phyloP scores from a whole-genome alignment of 2,329 filamentous ascomycete species.

The Nigrospora oryzae region DNA sequence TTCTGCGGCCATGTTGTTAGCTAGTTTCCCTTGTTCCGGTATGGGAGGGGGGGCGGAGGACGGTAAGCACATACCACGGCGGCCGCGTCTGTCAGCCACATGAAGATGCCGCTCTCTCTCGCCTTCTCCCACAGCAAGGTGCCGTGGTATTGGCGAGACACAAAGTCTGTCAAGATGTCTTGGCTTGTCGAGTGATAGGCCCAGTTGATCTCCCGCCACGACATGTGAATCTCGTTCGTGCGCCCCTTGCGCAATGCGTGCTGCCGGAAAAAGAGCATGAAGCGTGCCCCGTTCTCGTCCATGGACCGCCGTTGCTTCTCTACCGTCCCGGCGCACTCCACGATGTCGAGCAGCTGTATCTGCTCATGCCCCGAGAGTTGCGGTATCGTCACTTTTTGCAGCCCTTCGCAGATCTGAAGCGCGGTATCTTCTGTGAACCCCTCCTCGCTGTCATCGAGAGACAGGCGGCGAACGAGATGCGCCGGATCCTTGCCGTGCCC shows the following conservation, averaged over 20 bases:
- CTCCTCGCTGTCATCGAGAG: slow-evolving; percentile 46
- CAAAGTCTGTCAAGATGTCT: slow-evolving; percentile 80
- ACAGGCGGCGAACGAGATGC: slow-evolving; percentile 27
- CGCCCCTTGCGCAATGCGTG: slow-evolving; percentile 63
- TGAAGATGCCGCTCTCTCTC: slow-evolving; percentile 80
- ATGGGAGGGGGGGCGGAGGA: background rate
- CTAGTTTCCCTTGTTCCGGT: background rate
- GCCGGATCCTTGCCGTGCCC: slow-evolving; percentile 18
- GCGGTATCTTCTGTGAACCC: slow-evolving; percentile 66
- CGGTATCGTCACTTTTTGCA: slow-evolving; percentile 67
- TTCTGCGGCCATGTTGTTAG: slow-evolving; percentile 34
- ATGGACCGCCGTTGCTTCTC: slow-evolving; percentile 83
- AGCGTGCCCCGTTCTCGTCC: slow-evolving; percentile 82
- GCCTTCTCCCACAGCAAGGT: slow-evolving; percentile 80
- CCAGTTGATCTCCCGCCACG: slow-evolving; percentile 76
- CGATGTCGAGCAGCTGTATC: slow-evolving; percentile 74
- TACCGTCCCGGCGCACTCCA: slow-evolving; percentile 76
- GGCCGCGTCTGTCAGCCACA: slow-evolving; percentile 78
- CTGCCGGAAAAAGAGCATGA: slow-evolving; percentile 80
- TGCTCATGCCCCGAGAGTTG: slow-evolving; percentile 80
- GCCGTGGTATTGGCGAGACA: slow-evolving; percentile 70
- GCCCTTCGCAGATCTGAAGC: slow-evolving; percentile 61
- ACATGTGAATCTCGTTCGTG: slow-evolving; percentile 57
- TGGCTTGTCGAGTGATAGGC: slow-evolving; percentile 80
- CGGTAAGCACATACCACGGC: slow-evolving; percentile 54